phyloP scores from a whole-genome alignment of 306 rosid species.

The Lithocarpus polystachyus region DNA sequence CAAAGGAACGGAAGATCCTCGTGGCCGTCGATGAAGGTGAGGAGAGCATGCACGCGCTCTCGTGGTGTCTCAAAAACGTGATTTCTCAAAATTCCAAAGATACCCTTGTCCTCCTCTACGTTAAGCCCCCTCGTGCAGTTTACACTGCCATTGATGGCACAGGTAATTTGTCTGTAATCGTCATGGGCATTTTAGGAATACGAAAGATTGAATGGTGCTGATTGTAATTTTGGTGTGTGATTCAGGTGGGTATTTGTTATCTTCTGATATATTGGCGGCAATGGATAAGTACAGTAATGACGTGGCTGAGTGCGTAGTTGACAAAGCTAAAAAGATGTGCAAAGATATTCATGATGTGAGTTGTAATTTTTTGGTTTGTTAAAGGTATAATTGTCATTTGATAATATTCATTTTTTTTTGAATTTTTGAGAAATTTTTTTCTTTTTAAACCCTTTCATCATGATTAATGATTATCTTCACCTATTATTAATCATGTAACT shows the following conservation, averaged over 20 bases:
- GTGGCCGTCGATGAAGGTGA: constrained; percentile 90
- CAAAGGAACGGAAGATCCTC: constrained; percentile 54
- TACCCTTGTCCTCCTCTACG: too few relatives aligned
- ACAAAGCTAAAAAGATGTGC: constrained; percentile 65
- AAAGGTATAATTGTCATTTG: not conserved
- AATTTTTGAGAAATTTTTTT: too few relatives aligned
- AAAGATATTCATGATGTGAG: constrained; percentile 43
- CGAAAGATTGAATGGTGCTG: not conserved
- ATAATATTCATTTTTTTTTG: too few relatives aligned
- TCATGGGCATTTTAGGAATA: not conserved
- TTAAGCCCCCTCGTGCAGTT: constrained; percentile 48
- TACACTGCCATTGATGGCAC: constrained; percentile 67
- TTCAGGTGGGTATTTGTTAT: constrained; percentile 67
- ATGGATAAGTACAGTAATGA: constrained; percentile 54
- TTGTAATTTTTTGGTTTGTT: not conserved
- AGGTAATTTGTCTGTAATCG: constrained; percentile 21
- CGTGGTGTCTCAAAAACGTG: too few relatives aligned
- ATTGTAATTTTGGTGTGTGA: not conserved
- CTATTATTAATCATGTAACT: too few relatives aligned
- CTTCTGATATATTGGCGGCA: constrained; percentile 54
- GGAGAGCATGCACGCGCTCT: too few relatives aligned
- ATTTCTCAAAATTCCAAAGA: accelerated
- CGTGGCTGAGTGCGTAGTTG: constrained; percentile 51
- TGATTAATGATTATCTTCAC: too few relatives aligned
- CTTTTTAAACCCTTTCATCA: too few relatives aligned